Evolutionary conservation across 2,329 filamentous ascomycete species (phyloP).

Genomic region (Fusarium lateritium): DNA sequence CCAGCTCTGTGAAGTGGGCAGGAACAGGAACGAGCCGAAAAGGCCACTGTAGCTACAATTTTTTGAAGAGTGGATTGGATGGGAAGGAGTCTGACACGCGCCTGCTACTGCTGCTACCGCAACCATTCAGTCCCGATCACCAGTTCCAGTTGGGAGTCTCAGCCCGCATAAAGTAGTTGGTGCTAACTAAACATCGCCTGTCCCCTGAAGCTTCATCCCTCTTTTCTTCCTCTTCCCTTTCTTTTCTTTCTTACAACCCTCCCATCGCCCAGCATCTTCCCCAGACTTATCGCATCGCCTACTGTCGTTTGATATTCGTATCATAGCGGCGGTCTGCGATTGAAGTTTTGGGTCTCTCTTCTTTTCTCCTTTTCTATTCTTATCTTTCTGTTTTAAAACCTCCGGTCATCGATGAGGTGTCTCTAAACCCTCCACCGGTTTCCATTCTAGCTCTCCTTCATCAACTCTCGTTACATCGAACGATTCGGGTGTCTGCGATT

Average conservation of each 20-base stretch:
- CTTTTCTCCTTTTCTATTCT: slow-evolving; percentile 31
- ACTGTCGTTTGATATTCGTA: slow-evolving; percentile 31
- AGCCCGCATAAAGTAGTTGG: slow-evolving; percentile 32
- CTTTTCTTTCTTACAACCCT: slow-evolving; percentile 35
- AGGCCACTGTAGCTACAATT: slow-evolving; percentile 60
- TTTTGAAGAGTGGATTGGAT: slow-evolving; percentile 28
- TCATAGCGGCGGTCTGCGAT: slow-evolving; percentile 37
- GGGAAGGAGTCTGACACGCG: slow-evolving; percentile 27
- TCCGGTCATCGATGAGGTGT: slow-evolving; percentile 43
- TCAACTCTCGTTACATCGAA: slow-evolving; percentile 24
- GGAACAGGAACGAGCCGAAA: slow-evolving; percentile 44
- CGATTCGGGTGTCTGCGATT: slow-evolving; percentile 30
- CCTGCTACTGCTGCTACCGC: slow-evolving; percentile 29
- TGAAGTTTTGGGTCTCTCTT: slow-evolving; percentile 35
- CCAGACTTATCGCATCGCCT: slow-evolving; percentile 28
- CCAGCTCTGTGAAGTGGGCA: background rate
- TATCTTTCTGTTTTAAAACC: slow-evolving; percentile 27
- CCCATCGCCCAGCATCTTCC: slow-evolving; percentile 24
- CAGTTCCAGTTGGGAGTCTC: slow-evolving; percentile 35
- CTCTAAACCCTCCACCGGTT: slow-evolving; percentile 39
- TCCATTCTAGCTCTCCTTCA: slow-evolving; percentile 40
- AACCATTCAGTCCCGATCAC: slow-evolving; percentile 36
- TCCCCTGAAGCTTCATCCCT: slow-evolving; percentile 49
- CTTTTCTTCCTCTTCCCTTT: slow-evolving; percentile 38
- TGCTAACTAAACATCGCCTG: slow-evolving; percentile 30